These are phyloP conservation scores for Suhomyces sp. DNA, from an alignment of 805 yeast genomes.

Conservation along the genomic window DNA sequence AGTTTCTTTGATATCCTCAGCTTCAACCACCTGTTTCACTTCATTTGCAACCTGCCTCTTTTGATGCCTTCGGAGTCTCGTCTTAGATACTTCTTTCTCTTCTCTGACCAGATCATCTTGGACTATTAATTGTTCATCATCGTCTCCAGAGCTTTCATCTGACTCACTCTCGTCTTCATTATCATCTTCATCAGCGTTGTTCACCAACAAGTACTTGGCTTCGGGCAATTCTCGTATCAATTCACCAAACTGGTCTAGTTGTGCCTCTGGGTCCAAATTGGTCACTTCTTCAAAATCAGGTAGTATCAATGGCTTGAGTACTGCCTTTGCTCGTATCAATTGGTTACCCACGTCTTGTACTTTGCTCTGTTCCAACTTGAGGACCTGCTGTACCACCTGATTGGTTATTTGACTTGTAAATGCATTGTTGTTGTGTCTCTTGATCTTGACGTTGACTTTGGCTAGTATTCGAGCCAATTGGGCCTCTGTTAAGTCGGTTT, in stretches of 20 bases:
- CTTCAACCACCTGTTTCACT: neutral
- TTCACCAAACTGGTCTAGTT: constrained; percentile 21
- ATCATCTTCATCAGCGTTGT: constrained; percentile 2
- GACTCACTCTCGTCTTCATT: constrained; percentile 9
- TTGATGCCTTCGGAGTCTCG: constrained; percentile 1
- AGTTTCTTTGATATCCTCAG: neutral
- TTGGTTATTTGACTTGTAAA: constrained; percentile 32
- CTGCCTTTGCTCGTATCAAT: constrained; percentile 18
- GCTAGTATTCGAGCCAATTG: constrained; percentile 20
- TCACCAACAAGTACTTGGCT: constrained; percentile 25
- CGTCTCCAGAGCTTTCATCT: constrained; percentile 5
- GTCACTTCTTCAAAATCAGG: constrained; percentile 21
- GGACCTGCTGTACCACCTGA: constrained; percentile 37
- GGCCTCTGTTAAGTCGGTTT: constrained; percentile 4
- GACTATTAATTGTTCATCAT: constrained; percentile 14
- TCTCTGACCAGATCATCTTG: constrained; percentile 21
- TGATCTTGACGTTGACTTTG: constrained; percentile 22
- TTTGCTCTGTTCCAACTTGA: constrained; percentile 32
- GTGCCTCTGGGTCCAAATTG: constrained; percentile 8
- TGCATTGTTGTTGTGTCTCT: constrained; percentile 26
- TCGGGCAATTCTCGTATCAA: constrained; percentile 36
- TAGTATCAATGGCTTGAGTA: constrained; percentile 28
- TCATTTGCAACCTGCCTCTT: constrained; percentile 3
- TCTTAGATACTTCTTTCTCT: constrained; percentile 1
- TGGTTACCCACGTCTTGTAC: constrained; percentile 27